Evolutionary conservation across 1,139 yeast species (phyloP), one percentile per base, ranked within the genome.

Genomic region (Yamadazyma taylorii): DNA sequence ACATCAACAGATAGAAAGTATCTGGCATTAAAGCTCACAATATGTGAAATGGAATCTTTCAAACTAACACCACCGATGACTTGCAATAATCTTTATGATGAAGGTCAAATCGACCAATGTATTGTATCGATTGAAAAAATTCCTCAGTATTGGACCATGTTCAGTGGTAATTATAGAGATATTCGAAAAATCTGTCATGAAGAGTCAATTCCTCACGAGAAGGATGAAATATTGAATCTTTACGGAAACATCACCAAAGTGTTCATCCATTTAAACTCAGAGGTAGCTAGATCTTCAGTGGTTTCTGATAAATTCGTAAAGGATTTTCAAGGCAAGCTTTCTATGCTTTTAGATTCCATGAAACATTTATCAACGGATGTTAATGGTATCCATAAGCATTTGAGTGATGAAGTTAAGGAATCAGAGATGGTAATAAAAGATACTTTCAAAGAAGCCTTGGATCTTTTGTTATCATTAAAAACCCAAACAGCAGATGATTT

Each of bases 131-230:
- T 78, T 33, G 76, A 76, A 43, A 50, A 47, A 19, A 59, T 68
- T 2, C 68, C 79, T 1, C 81, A 77, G 48, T 73, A 73, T 61
- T 79, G 85, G 85, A 78, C 83, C 0, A 73, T 79, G 0, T 79
- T 72, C 46, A 77, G 78, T 45, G 84, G 84, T 0, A 72, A 78
- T 45, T 78, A 75, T 46, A 62, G 79, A 35, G 69, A 70, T 17
- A 55, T 78, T 2, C 65, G 71, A 3, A 61, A 66, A 3, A 58
- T 77, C 0, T 79, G 84, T 45, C 61, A 61, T 43, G 79, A 76
- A 39, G 71, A 73, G 33, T 63, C 78, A 0, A 46, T 74, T 3
- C 81, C 81, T 0, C 75, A 56, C 45, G 78, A 76, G 41, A 77
- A 76, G 42, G 77, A 73, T 30, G 78, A 74, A 38, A 63, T 78